Percentiles rank a stretch among this genome's conserved stretches.
Conservation (phyloP, 257 asterid species). For the Leptodermis oblonga region DNA sequence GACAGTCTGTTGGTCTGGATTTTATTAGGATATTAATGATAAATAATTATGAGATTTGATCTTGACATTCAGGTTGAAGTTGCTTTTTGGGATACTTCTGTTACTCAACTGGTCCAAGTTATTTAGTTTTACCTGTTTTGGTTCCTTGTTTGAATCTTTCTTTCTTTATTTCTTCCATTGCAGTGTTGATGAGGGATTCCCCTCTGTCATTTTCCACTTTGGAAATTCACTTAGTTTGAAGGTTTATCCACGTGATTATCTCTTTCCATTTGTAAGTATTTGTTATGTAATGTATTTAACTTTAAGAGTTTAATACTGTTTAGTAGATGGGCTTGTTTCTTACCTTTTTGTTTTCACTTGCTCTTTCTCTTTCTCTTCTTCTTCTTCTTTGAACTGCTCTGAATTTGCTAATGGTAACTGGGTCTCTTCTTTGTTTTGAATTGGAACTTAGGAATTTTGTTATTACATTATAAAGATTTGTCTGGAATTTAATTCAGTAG, state of each 20-base stretch:
- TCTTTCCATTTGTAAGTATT: constrained; percentile 88
- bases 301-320: background rate
- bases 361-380: background rate
- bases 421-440: too few relatives aligned
- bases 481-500: background rate
- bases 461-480: background rate
- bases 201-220: constrained; percentile 78
- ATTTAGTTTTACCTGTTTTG: background rate
- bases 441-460: background rate
- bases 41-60: background rate
- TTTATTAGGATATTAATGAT: background rate
- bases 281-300: background rate
- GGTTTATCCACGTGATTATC: constrained; percentile 89
- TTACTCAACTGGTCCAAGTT: background rate
- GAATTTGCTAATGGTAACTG: background rate
- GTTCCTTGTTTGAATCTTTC: background rate
- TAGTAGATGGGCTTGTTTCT: background rate
- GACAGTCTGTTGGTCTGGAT: background rate
- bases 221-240: constrained; percentile 71
- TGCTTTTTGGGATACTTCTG: background rate
- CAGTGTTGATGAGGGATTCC: constrained; percentile 97
- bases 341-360: background rate
- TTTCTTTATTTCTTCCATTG: constrained; percentile 30
- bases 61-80: background rate
- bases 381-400: background rate